A percentile compares a stretch with the other conserved stretches of the same genome.
phyloP scores from a whole-genome alignment of 768 basidiomycete species.

The Boletus rex-veris region DNA sequence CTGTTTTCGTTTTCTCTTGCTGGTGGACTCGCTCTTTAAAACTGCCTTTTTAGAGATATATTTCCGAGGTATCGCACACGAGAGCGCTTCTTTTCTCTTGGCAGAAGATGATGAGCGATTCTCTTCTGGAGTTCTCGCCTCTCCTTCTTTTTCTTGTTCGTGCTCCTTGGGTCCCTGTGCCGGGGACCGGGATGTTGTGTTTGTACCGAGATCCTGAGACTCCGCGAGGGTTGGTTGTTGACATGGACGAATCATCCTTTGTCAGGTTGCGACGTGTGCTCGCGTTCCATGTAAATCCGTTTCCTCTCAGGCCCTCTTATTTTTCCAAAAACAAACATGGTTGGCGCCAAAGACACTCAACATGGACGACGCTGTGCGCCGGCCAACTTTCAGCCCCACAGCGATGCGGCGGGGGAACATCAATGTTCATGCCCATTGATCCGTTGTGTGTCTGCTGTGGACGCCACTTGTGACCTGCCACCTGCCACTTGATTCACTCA shows the following conservation, averaged over 20 bases:
- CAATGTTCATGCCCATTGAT: no score
- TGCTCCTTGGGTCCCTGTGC: background rate
- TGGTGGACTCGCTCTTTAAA: background rate
- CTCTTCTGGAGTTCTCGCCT: background rate
- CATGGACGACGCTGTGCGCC: background rate
- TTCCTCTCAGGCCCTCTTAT: background rate
- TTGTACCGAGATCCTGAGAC: background rate
- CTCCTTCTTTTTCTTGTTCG: background rate
- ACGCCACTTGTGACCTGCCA: background rate
- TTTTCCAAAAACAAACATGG: no score
- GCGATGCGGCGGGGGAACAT: no score
- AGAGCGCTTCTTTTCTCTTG: background rate
- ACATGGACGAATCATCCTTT: no score
- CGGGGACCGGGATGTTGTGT: background rate
- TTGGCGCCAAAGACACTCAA: background rate
- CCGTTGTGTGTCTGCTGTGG: no score
- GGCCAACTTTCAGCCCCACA: no score
- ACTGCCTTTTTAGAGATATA: background rate
- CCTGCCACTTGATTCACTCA: background rate
- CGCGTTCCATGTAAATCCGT: background rate
- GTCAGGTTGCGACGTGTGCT: background rate
- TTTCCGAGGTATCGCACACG: slow-evolving; percentile 2
- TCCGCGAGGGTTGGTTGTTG: background rate
- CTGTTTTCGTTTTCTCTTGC: background rate
- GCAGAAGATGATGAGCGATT: no score